Percentiles rank a stretch among this genome's conserved stretches.
Evolutionary conservation across 1,139 yeast species (phyloP).

Genomic region (Nakaseomyces uthaithaninus): DNA sequence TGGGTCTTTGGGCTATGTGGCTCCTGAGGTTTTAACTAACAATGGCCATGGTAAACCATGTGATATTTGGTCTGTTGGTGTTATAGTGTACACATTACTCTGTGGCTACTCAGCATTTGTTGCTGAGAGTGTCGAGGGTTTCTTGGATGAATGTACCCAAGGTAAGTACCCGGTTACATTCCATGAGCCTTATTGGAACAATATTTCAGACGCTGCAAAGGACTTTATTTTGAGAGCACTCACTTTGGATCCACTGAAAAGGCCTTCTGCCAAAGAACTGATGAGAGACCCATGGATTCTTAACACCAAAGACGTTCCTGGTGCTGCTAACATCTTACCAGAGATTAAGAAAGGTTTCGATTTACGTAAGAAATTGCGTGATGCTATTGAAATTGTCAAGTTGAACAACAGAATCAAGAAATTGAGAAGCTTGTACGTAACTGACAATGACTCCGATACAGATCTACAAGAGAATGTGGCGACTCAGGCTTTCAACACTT

Average conservation of each 20-base stretch:
- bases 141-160: conserved; percentile 68
- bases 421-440: conserved; percentile 42
- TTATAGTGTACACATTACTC: conserved; percentile 77
- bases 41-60: conserved; percentile 87
- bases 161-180: conserved; percentile 59
- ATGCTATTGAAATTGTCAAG: conserved; percentile 76
- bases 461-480: conserved; percentile 19
- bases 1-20: conserved; percentile 90
- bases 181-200: conserved; percentile 81
- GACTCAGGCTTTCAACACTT: conserved; percentile 12
- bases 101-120: conserved; percentile 93
- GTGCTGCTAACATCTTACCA: conserved; percentile 73
- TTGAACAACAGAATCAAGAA: conserved; percentile 66
- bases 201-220: conserved; percentile 67
- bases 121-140: conserved; percentile 74
- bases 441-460: conserved; percentile 39
- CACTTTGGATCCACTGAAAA: conserved; percentile 50
- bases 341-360: conserved; percentile 64
- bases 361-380: conserved; percentile 76
- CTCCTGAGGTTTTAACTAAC: conserved; percentile 77
- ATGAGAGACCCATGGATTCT: conserved; percentile 67
- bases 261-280: conserved; percentile 63
- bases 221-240: conserved; percentile 61
- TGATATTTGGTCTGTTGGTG: conserved; percentile 90
- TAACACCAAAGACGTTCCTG: conserved; percentile 52